These are phyloP conservation scores for Candida easanensis DNA, from an alignment of 805 yeast species.

Conservation along the genomic window DNA sequence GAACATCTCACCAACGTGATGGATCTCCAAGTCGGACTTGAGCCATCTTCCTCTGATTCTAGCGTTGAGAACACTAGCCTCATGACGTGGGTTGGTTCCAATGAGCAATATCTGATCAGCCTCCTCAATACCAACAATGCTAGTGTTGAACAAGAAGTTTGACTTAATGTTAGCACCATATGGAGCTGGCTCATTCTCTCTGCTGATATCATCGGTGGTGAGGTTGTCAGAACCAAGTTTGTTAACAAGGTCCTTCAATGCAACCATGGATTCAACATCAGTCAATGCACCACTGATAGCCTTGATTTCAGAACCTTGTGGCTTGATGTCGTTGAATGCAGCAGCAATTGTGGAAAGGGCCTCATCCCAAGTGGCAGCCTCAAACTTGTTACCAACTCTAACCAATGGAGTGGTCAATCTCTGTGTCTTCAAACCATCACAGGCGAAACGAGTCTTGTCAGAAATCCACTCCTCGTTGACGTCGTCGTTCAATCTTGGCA, in stretches of 20 bases:
- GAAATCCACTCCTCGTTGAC: constrained; percentile 90
- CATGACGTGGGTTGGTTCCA: constrained; percentile 87
- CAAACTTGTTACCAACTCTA: constrained; percentile 65
- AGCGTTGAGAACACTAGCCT: constrained; percentile 84
- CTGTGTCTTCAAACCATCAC: constrained; percentile 84
- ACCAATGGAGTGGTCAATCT: constrained; percentile 79
- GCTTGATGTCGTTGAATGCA: constrained; percentile 53
- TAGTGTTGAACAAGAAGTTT: constrained; percentile 76
- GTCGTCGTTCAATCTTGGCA: constrained; percentile 84
- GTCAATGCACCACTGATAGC: constrained; percentile 79
- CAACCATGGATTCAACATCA: constrained; percentile 81
- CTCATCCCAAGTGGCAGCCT: constrained; percentile 83
- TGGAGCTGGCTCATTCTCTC: constrained; percentile 47
- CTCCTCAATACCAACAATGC: constrained; percentile 74
- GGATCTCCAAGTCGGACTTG: constrained; percentile 61
- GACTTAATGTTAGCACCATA: constrained; percentile 75
- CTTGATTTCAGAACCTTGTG: constrained; percentile 69
- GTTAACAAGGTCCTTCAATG: constrained; percentile 76
- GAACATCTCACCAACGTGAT: constrained; percentile 71
- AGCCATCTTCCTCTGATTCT: constrained; percentile 83
- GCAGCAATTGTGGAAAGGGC: constrained; percentile 69
- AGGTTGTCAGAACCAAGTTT: constrained; percentile 77
- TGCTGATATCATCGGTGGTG: constrained; percentile 58
- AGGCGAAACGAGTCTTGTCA: constrained; percentile 82
- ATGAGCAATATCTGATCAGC: constrained; percentile 79